phyloP scores from a whole-genome alignment of 2,329 filamentous ascomycete species.

The Colletotrichum eremochloae region DNA sequence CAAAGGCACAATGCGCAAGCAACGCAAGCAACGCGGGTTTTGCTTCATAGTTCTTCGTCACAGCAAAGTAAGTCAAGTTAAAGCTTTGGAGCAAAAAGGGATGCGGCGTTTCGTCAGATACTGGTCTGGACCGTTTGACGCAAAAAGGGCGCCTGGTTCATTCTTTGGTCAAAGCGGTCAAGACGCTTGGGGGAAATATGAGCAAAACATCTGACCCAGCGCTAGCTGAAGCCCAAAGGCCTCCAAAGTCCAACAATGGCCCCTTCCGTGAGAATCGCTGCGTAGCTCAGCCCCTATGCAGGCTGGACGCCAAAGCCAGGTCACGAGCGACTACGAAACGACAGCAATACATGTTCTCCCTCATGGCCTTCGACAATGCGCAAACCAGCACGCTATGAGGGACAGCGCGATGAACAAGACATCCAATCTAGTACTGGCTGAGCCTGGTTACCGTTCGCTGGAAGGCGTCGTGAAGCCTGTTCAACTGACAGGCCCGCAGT shows the following conservation, averaged over 20 bases:
- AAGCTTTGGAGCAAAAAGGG: background rate
- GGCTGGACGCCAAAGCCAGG: background rate
- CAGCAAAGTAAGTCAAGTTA: background rate
- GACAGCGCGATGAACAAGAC: background rate
- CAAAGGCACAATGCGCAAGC: background rate
- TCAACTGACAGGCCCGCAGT: background rate
- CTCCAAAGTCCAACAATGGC: background rate
- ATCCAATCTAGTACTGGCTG: background rate
- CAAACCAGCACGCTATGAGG: background rate
- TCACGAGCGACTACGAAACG: background rate
- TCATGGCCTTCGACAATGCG: background rate
- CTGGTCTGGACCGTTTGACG: constrained; percentile 19
- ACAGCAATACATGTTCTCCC: background rate
- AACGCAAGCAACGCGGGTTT: constrained; percentile 4
- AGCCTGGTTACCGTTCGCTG: background rate
- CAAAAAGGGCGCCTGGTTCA: constrained; percentile 3
- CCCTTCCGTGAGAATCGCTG: background rate
- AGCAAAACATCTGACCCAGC: background rate
- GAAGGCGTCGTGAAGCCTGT: background rate
- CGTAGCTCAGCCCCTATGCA: background rate
- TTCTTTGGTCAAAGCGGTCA: background rate
- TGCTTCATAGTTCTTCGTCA: background rate
- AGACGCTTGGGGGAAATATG: background rate
- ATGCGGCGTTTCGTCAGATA: constrained; percentile 23
- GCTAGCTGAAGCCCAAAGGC: background rate